Conservation (phyloP, 2,329 filamentous ascomycete species). For the Sarocladium kiliense region DNA sequence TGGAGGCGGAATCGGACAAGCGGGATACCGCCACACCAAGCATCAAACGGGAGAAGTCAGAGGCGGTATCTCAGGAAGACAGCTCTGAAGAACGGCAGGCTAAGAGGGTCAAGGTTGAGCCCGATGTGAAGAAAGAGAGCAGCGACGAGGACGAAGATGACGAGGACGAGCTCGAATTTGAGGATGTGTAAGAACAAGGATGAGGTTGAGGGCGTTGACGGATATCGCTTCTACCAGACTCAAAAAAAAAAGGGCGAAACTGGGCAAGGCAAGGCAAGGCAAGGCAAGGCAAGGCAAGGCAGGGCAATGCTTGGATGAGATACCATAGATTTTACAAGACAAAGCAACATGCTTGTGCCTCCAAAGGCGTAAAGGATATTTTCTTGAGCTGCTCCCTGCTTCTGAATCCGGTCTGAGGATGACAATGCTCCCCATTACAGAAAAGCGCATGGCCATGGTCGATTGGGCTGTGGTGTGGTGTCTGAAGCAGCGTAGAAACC, state of each 20-base stretch:
- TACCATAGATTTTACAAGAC: background rate
- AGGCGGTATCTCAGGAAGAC: conserved; percentile 19
- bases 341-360: background rate
- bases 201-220: conserved; percentile 16
- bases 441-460: too few relatives aligned
- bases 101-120: conserved; percentile 59
- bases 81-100: conserved; percentile 38
- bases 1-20: conserved; percentile 23
- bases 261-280: too few relatives aligned
- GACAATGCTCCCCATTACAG: too few relatives aligned
- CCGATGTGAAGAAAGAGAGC: conserved; percentile 37
- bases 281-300: too few relatives aligned
- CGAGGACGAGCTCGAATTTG: conserved; percentile 54
- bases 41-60: conserved; percentile 29
- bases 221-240: too few relatives aligned
- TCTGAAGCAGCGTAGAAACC: background rate
- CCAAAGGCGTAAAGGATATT: background rate
- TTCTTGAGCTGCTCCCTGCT: too few relatives aligned
- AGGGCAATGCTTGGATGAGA: background rate
- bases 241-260: too few relatives aligned
- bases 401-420: background rate
- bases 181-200: conserved; percentile 39
- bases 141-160: conserved; percentile 32
- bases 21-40: conserved; percentile 26
- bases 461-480: background rate